Base-by-base conservation (phyloP, 495 filamentous ascomycete species). In the Parachaetomium inaequale region DNA sequence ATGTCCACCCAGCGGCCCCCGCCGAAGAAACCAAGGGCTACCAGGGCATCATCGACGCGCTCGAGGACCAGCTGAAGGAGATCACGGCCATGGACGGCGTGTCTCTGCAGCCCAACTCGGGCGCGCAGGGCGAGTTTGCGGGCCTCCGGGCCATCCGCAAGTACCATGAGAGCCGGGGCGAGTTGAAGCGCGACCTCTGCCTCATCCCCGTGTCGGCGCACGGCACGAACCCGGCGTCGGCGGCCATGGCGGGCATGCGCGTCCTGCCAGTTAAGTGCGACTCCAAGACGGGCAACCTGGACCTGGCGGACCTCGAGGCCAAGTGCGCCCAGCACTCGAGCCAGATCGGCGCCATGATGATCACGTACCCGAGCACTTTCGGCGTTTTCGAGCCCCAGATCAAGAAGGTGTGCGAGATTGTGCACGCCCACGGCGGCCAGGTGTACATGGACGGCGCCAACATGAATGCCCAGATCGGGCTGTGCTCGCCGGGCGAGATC, bases 391-490 rank as follows among this genome's bases (percentile, higher is more conserved):
- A 98, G 78, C 93, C 95, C 7, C 81, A 87, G 65, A 84, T 96
- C 73, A 96, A 92, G 80, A 82, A 89, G 68, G 94, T 87, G 15
- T 96, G 92, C 72, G 78, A 89, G 42, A 79, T 95, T 38, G 91
- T 98, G 7, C 95, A 98, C 75, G 69, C 86, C 63, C 79, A 94
- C 69, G 95, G 95, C 51, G 94, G 94, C 19, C 91, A 96, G 71
- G 94, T 98, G 28, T 98, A 97, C 78, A 97, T 98, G 94, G 94
- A 98, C 75, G 94, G 94, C 58, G 94, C 94, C 55, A 98, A 98
- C 76, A 93, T 98, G 92, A 98, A 98, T 70, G 94, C 94, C 25
- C 94, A 98, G 74, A 96, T 98, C 63, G 94, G 94, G 1, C 85
- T 98, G 11, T 98, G 94, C 81, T 96, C 92, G 0, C 94, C 94